Conservation (phyloP, 805 yeast species). For the Ogataea henricii region DNA sequence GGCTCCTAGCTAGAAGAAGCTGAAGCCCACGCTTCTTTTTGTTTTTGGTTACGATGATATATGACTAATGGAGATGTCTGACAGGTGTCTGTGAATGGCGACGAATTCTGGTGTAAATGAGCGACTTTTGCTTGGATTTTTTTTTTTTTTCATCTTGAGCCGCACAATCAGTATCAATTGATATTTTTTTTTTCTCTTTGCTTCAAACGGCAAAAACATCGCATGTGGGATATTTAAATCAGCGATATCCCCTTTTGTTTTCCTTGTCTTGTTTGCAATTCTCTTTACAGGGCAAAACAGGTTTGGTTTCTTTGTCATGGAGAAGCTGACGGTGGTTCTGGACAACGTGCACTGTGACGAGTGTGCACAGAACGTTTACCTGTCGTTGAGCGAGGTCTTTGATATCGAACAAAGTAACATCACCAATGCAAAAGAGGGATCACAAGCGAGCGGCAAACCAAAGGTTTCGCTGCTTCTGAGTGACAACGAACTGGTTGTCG, state of each 20-base stretch:
- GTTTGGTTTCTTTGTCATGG: constrained; percentile 27
- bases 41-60: background rate
- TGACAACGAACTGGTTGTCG: constrained; percentile 34
- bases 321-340: constrained; percentile 29
- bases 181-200: background rate
- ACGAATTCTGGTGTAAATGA: background rate
- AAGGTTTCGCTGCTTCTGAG: constrained; percentile 24
- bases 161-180: background rate
- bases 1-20: too few species aligned
- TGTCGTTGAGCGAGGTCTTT: constrained; percentile 30
- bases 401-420: constrained; percentile 20
- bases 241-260: background rate
- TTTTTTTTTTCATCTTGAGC: background rate
- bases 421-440: constrained; percentile 6
- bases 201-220: background rate
- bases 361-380: constrained; percentile 45
- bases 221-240: background rate
- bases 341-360: constrained; percentile 58
- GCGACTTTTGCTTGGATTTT: background rate
- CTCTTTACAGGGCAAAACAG: too few species aligned
- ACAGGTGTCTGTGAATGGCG: background rate
- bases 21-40: too few species aligned
- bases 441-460: constrained; percentile 10
- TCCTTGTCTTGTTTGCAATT: too few species aligned
- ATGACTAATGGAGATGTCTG: background rate